Base-by-base conservation (phyloP, 106 monocot genomes). In the Apostasia ramifera region DNA sequence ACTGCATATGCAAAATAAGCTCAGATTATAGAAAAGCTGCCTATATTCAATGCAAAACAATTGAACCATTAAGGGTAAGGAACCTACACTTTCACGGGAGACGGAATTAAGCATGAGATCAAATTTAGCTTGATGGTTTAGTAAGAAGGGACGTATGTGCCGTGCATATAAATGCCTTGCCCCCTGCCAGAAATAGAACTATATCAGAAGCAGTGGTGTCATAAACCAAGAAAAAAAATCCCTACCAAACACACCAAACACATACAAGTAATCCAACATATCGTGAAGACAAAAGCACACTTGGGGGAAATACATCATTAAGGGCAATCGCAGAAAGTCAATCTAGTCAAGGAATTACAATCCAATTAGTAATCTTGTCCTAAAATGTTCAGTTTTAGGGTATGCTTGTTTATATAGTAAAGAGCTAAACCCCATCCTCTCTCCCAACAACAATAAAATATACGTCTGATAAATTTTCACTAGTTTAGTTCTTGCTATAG, bases 121-220 rank as follows among this genome's bases (percentile, higher is more conserved):
- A 63, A 94, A 62, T 77, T 49, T 88, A 67, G 79, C 83, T 80
- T 94, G 94, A 81, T 91, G 91, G 52, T 76, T 91, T 76, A 86
- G 61, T 40, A 95, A 68, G 66, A 95, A 88, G 40, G 88, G 91
- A 10, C 82, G 88, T 62, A 95, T 44, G 78, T 91, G 70, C 52
- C 71, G 86, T 42, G 50, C 61, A 78, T 95, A 95, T 47, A 95
- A 70, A 69, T 84, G 79, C 57, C 55, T 91, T 61, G 95, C 77
- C 66, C 95, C 95, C 91, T 91, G 67, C 13, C 40, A 57, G 47
- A 75, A 3, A 69, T 3, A 46, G n/a, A 40, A 5, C 64, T 7
- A 8, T 40, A 59, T 59, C 40, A 59, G 40, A 59, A 59, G 26
- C 8, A n/a, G 40, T 40, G 59, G 40, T 39, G 8, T 37, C 38